These are phyloP conservation scores for Leptographium flavum DNA, from an alignment of 2,329 filamentous ascomycete species.

Conservation along the genomic window DNA sequence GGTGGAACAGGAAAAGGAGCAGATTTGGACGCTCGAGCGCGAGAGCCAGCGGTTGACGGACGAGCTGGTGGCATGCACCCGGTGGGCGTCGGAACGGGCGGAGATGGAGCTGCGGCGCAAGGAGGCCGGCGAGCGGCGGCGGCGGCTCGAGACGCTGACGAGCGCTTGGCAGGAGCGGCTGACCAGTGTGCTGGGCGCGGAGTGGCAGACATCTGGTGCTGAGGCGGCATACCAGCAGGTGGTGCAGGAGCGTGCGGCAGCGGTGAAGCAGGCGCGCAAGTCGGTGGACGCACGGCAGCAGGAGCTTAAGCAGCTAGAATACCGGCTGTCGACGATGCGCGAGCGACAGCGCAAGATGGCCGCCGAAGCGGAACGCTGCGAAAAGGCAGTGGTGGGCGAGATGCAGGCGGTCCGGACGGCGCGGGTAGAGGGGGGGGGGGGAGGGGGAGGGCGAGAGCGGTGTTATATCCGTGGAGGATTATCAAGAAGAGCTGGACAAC, in stretches of 20 bases:
- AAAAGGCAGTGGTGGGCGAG: constrained; percentile 37
- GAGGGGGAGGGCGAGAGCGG: background rate
- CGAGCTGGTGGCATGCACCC: constrained; percentile 75
- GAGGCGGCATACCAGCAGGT: constrained; percentile 56
- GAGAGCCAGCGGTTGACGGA: constrained; percentile 56
- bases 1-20: constrained; percentile 49
- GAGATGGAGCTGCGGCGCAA: constrained; percentile 73
- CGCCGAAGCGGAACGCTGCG: constrained; percentile 45
- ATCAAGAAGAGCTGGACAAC: constrained; percentile 32
- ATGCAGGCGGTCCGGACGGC: constrained; percentile 27
- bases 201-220: constrained; percentile 51
- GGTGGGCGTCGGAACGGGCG: constrained; percentile 67
- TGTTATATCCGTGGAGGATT: constrained; percentile 34
- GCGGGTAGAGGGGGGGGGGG: constrained; percentile 14
- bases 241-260: constrained; percentile 40
- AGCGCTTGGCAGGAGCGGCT: constrained; percentile 63
- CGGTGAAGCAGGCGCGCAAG: constrained; percentile 50
- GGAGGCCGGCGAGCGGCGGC: constrained; percentile 58
- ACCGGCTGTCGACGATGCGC: constrained; percentile 50
- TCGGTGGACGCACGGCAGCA: constrained; percentile 56
- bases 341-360: constrained; percentile 51
- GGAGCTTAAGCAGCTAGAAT: constrained; percentile 65
- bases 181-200: constrained; percentile 42
- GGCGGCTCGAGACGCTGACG: constrained; percentile 63
- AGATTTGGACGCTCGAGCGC: constrained; percentile 55